Percentiles rank a stretch among this genome's conserved stretches.
phyloP scores from a whole-genome alignment of 345 rosid genomes.

The Sisymbrium altissimum region DNA sequence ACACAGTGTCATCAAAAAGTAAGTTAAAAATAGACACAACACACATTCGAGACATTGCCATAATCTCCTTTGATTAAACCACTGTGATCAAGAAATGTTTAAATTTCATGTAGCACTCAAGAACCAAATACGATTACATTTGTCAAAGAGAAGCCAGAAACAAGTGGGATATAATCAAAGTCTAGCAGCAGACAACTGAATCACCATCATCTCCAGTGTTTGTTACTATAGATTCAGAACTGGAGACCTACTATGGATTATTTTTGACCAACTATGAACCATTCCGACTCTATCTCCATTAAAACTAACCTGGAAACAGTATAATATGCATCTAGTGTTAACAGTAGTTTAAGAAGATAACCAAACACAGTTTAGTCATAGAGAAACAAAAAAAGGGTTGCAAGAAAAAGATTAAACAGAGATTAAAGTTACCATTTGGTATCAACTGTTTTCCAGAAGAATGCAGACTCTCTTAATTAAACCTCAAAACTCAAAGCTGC shows the following conservation, averaged over 20 bases:
- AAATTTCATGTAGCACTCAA: too few relatives aligned
- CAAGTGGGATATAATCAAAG: too few relatives aligned
- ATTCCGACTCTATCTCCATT: background rate
- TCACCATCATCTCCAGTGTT: background rate
- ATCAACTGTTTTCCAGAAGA: background rate
- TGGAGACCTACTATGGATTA: background rate
- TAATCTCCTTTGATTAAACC: background rate
- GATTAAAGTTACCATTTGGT: background rate
- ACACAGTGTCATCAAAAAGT: background rate
- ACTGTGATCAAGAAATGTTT: too few relatives aligned
- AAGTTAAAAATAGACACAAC: background rate
- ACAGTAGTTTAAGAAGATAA: background rate
- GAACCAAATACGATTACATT: background rate
- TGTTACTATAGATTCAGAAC: background rate
- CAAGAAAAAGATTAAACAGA: too few relatives aligned
- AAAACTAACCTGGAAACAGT: background rate
- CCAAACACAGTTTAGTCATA: too few relatives aligned
- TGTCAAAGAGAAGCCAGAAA: too few relatives aligned
- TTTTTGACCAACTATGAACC: background rate
- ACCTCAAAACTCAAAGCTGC: background rate
- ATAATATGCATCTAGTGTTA: background rate
- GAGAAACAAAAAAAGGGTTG: too few relatives aligned
- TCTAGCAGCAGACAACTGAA: background rate
- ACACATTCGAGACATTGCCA: background rate
- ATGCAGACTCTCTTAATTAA: background rate